These are phyloP conservation scores for Tricholoma bakamatsutake DNA, from an alignment of 768 basidiomycete species.

Conservation along the genomic window DNA sequence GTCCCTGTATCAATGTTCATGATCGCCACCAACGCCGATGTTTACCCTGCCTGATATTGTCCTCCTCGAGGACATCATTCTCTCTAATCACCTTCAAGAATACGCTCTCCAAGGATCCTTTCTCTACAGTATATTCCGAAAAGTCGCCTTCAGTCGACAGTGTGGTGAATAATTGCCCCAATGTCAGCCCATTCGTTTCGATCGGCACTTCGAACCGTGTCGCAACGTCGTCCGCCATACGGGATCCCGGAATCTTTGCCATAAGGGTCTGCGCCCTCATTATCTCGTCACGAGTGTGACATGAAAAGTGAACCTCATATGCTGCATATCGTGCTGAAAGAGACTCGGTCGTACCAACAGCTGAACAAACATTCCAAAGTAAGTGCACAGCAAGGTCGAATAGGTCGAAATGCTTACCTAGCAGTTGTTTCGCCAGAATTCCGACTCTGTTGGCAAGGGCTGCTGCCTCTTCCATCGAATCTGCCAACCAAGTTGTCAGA, in stretches of 20 bases:
- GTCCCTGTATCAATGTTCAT: conserved; percentile 1
- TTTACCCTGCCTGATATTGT: conserved; percentile 15
- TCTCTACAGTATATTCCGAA: conserved; percentile 66
- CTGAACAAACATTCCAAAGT: conserved; percentile 27
- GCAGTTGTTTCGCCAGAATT: conserved; percentile 64
- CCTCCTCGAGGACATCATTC: conserved; percentile 49
- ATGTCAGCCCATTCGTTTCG: conserved; percentile 35
- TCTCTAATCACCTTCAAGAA: conserved; percentile 67
- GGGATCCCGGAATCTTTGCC: conserved; percentile 54
- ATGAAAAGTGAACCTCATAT: conserved; percentile 75
- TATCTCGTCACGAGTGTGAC: conserved; percentile 57
- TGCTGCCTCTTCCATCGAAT: conserved; percentile 83
- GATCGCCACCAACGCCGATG: conserved; percentile 13
- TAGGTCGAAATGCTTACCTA: conserved; percentile 38
- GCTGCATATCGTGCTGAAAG: conserved; percentile 63
- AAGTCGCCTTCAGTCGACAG: conserved; percentile 49
- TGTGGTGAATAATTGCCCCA: conserved; percentile 53
- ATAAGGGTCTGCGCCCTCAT: conserved; percentile 53
- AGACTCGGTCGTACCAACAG: conserved; percentile 59
- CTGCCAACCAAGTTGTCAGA: conserved; percentile 23
- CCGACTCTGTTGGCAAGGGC: conserved; percentile 73
- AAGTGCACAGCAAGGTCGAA: background rate
- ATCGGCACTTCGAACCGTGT: conserved; percentile 73
- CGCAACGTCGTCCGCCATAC: conserved; percentile 67
- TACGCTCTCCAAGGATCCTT: conserved; percentile 63